A percentile compares a stretch with the other conserved stretches of the same genome.
Evolutionary conservation across 331 rosid species (phyloP).

Genomic region (Arachis monticola): DNA sequence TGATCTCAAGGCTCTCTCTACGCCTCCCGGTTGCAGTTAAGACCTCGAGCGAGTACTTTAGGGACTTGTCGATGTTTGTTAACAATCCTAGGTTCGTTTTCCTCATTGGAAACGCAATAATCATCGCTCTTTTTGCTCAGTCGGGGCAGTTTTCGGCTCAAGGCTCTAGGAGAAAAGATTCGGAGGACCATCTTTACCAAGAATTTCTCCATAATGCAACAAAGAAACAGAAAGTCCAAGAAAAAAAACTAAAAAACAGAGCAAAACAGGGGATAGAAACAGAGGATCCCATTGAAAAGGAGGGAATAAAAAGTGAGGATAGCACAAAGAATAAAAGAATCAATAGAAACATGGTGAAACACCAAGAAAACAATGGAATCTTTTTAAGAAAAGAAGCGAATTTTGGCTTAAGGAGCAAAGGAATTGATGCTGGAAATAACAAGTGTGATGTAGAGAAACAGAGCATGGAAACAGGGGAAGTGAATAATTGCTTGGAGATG

Average conservation of each 20-base stretch:
- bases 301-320: conserved; percentile 22
- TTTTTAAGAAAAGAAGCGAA: not conserved
- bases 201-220: conserved; percentile 52
- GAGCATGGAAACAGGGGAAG: conserved; percentile 41
- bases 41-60: conserved; percentile 62
- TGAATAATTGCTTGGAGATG: not conserved
- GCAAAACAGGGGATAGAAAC: conserved; percentile 32
- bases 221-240: conserved; percentile 37
- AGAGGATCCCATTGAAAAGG: conserved; percentile 5
- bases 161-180: conserved; percentile 34
- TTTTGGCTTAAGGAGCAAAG: conserved; percentile 40
- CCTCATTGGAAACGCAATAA: conserved; percentile 68
- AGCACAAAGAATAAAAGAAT: not conserved
- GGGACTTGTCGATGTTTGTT: conserved; percentile 51
- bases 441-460: conserved; percentile 1
- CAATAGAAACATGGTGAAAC: not conserved
- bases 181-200: conserved; percentile 52
- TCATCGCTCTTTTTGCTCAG: conserved; percentile 70
- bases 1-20: conserved; percentile 65
- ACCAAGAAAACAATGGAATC: not conserved
- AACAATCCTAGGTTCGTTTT: conserved; percentile 73
- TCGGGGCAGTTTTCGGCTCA: conserved; percentile 58
- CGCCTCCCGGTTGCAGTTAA: conserved; percentile 60
- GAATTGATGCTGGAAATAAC: conserved; percentile 15
- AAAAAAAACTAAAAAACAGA: not conserved